Evolutionary conservation across 306 rosid species (phyloP).

Genomic region (Quercus suber): DNA sequence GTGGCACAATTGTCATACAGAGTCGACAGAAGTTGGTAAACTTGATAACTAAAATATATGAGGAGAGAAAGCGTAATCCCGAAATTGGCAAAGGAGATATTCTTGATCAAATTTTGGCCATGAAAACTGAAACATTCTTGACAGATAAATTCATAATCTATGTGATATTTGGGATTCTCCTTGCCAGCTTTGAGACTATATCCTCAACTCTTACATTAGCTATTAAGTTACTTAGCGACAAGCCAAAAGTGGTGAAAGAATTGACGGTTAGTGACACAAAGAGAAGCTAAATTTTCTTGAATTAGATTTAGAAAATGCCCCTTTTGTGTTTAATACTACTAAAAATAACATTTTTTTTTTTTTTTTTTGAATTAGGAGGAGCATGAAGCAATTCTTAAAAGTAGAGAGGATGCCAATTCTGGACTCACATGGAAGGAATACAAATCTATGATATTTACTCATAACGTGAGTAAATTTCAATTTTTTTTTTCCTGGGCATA

Average conservation of each 20-base stretch:
- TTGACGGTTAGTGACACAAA: background rate
- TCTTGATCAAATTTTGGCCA: slow-evolving; percentile 27
- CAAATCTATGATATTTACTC: background rate
- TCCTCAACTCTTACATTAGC: background rate
- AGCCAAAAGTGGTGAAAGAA: background rate
- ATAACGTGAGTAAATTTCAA: background rate
- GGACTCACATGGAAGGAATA: background rate
- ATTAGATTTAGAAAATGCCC: background rate
- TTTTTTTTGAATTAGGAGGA: no score
- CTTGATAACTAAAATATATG: slow-evolving; percentile 22
- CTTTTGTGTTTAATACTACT: background rate
- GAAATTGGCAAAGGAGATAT: slow-evolving; percentile 24
- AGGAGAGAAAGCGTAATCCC: slow-evolving; percentile 23
- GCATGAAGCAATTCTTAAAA: no score
- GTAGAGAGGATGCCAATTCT: no score
- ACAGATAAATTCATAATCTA: slow-evolving; percentile 24
- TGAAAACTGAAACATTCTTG: background rate
- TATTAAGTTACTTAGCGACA: background rate
- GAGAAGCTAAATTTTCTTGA: background rate
- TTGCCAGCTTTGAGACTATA: background rate
- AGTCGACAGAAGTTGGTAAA: slow-evolving; percentile 2
- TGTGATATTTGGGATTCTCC: slow-evolving; percentile 19
- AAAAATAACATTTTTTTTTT: background rate
- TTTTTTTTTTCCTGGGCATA: background rate
- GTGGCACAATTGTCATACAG: background rate